phyloP scores from a whole-genome alignment of 2,329 filamentous ascomycete species.

The Colletotrichum nymphaeae region DNA sequence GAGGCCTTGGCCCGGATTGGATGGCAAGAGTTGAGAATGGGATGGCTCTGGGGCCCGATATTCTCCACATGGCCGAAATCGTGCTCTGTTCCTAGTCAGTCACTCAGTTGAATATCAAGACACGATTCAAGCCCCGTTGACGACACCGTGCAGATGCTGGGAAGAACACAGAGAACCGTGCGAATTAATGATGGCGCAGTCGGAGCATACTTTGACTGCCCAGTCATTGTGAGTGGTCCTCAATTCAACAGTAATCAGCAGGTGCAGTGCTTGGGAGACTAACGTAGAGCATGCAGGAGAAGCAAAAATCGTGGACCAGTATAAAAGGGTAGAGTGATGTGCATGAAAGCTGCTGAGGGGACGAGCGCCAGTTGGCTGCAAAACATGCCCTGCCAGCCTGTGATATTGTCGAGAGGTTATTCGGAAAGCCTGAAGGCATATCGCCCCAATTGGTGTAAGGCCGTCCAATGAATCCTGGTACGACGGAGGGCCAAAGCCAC shows the following conservation, averaged over 20 bases:
- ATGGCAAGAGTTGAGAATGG: constrained; percentile 28
- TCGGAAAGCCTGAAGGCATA: constrained; percentile 5
- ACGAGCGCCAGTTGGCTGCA: constrained; percentile 8
- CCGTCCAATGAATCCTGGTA: constrained; percentile 14
- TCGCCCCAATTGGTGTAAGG: neutral
- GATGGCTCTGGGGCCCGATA: constrained; percentile 14
- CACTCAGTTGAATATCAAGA: neutral
- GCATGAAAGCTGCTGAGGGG: constrained; percentile 20
- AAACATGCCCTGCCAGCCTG: neutral
- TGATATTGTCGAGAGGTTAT: constrained; percentile 7
- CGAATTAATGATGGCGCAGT: neutral
- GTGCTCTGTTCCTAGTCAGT: constrained; percentile 28
- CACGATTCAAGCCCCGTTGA: constrained; percentile 27
- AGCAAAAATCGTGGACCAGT: constrained; percentile 15
- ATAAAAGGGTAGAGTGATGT: neutral
- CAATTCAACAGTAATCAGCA: neutral
- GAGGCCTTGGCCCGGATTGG: constrained; percentile 20
- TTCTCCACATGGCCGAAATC: constrained; percentile 16
- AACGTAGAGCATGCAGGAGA: constrained; percentile 7
- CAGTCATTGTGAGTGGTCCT: neutral
- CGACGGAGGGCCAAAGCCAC: neutral
- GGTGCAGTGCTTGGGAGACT: neutral
- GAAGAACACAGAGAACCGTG: neutral
- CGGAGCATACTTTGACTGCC: neutral
- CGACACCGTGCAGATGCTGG: constrained; percentile 22